phyloP scores from a whole-genome alignment of 169 alveolate species.

The Amoebophrya sp. region DNA sequence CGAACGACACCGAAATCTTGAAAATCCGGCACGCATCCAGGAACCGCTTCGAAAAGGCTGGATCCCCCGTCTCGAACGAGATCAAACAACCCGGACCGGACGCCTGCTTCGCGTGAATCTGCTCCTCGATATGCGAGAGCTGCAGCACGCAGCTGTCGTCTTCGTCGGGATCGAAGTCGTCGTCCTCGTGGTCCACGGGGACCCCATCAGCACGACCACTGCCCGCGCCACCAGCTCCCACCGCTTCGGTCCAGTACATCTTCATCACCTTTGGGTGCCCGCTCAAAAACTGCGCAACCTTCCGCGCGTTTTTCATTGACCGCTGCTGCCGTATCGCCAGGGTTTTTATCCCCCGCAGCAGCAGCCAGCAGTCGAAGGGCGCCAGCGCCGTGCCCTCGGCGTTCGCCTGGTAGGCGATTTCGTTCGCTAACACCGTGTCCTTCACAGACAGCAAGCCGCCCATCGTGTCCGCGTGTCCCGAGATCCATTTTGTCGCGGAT shows the following conservation, averaged over 20 bases:
- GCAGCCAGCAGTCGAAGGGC: conserved; percentile 19
- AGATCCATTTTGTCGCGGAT: neutral
- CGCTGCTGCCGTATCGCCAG: neutral
- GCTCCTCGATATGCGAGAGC: too few species aligned
- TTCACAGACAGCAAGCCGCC: neutral
- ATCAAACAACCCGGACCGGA: neutral
- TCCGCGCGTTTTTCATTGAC: neutral
- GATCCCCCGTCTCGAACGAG: neutral
- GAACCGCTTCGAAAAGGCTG: neutral
- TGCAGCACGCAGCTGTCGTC: too few species aligned
- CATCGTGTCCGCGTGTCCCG: neutral
- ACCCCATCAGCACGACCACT: too few species aligned
- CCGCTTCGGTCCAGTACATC: neutral
- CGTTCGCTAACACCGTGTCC: neutral
- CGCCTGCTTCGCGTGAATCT: neutral
- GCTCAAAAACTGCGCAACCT: neutral
- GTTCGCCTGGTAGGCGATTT: neutral
- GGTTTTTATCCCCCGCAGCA: conserved; percentile 4
- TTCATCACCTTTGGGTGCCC: neutral
- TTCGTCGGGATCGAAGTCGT: too few species aligned
- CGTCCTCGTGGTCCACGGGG: neutral
- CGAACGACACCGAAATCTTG: conserved; percentile 13
- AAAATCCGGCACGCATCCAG: neutral
- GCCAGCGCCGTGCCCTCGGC: conserved; percentile 15
- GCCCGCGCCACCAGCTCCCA: neutral